Conservation (phyloP, 495 filamentous ascomycete genomes). For the Podospora anserina region DNA sequence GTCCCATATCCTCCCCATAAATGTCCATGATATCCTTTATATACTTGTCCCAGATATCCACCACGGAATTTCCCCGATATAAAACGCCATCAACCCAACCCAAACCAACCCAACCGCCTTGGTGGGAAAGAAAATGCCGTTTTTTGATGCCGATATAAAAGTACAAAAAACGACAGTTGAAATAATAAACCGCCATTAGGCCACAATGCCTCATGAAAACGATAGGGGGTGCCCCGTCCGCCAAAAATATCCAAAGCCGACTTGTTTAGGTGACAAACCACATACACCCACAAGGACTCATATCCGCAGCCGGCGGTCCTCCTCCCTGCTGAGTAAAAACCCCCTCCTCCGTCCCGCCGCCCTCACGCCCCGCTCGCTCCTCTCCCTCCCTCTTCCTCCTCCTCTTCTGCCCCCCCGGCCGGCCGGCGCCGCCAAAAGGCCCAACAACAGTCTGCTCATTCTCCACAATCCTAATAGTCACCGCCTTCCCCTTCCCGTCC, state of each 20-base stretch:
- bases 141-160: neutral
- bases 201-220: too few relatives aligned
- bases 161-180: neutral
- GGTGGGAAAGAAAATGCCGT: neutral
- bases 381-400: neutral
- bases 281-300: slow-evolving; percentile 31
- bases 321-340: slow-evolving; percentile 1
- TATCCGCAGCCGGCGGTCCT: slow-evolving; percentile 10
- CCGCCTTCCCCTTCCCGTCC: slow-evolving; percentile 39
- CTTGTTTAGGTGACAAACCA: slow-evolving; percentile 28
- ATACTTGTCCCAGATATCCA: too few relatives aligned
- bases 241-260: too few relatives aligned
- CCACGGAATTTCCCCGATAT: neutral
- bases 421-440: neutral
- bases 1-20: neutral
- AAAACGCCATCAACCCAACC: neutral
- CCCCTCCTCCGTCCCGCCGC: neutral
- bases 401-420: neutral
- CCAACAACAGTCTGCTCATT: slow-evolving; percentile 7
- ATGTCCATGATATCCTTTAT: too few relatives aligned
- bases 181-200: too few relatives aligned
- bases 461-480: slow-evolving; percentile 61
- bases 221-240: too few relatives aligned
- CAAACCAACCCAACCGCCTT: too few relatives aligned
- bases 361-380: neutral